These are phyloP conservation scores for Myxozyma lipomycoides DNA, from an alignment of 805 yeast genomes.

Conservation along the genomic window DNA sequence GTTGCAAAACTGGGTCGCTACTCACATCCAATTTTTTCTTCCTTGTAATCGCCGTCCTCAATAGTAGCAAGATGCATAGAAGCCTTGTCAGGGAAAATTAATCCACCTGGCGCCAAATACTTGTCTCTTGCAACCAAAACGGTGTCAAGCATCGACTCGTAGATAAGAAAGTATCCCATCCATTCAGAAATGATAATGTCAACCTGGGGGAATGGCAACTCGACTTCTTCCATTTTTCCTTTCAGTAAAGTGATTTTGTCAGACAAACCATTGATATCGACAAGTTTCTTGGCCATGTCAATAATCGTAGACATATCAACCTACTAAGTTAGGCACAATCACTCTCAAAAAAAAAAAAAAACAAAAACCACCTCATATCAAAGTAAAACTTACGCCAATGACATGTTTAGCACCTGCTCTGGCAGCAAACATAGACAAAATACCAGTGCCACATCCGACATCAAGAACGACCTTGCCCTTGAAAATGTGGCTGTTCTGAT, in stretches of 20 bases:
- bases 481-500: conserved; percentile 81
- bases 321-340: not conserved
- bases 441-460: conserved; percentile 99
- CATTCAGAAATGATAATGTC: conserved; percentile 96
- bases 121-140: conserved; percentile 91
- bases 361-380: not conserved
- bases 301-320: conserved; percentile 94
- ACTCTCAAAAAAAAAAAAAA: not conserved
- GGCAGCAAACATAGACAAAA: conserved; percentile 95
- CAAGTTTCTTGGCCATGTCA: conserved; percentile 83
- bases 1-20: conserved; percentile 18
- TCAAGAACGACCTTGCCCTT: conserved; percentile 92
- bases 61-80: conserved; percentile 77
- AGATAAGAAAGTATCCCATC: conserved; percentile 97
- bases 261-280: conserved; percentile 66
- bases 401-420: conserved; percentile 99
- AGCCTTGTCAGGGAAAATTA: conserved; percentile 75
- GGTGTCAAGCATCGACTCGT: conserved; percentile 97
- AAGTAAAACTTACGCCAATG: conserved; percentile 54
- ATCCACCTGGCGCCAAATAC: conserved; percentile 72
- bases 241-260: conserved; percentile 77
- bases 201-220: conserved; percentile 77
- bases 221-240: conserved; percentile 92
- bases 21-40: conserved; percentile 63
- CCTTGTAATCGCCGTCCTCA: conserved; percentile 81